A percentile compares a stretch with the other conserved stretches of the same genome.
phyloP scores from a whole-genome alignment of 208 protist species.

The Trypanosoma cruzi region DNA sequence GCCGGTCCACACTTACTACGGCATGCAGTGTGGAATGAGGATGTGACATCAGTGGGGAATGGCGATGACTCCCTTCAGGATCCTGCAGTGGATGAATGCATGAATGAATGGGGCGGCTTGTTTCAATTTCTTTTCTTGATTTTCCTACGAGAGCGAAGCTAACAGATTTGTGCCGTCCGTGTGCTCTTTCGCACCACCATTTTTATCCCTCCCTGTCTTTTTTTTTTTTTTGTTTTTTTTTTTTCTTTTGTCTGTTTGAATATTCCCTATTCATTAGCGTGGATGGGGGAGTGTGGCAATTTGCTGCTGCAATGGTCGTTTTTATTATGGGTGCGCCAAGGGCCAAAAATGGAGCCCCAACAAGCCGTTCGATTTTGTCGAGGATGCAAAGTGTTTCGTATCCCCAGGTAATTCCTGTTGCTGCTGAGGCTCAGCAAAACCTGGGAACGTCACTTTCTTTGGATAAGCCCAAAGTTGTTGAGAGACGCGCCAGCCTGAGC shows the following conservation, averaged over 20 bases:
- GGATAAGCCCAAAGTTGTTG: no score
- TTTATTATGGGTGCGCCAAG: constrained; percentile 29
- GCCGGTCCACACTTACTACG: constrained; percentile 64
- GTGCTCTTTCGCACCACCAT: no score
- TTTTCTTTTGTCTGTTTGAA: background rate
- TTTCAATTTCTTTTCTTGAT: no score
- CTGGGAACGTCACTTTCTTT: background rate
- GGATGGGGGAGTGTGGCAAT: background rate
- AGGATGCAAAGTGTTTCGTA: constrained; percentile 2
- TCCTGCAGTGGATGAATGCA: no score
- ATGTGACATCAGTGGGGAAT: constrained; percentile 24
- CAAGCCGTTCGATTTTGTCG: constrained; percentile 24
- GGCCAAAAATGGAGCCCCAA: constrained; percentile 13
- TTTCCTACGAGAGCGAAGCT: no score
- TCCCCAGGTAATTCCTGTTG: background rate
- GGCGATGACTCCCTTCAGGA: background rate
- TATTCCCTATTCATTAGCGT: background rate
- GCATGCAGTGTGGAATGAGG: constrained; percentile 62
- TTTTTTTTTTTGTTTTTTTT: background rate
- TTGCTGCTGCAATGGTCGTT: constrained; percentile 20
- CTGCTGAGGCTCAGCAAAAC: background rate
- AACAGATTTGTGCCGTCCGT: no score
- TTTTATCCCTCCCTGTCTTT: background rate
- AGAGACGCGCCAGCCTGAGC: background rate
- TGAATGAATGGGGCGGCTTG: no score